Conservation (phyloP, 1,284 basidiomycete species). For the Wallemia mellicola region DNA sequence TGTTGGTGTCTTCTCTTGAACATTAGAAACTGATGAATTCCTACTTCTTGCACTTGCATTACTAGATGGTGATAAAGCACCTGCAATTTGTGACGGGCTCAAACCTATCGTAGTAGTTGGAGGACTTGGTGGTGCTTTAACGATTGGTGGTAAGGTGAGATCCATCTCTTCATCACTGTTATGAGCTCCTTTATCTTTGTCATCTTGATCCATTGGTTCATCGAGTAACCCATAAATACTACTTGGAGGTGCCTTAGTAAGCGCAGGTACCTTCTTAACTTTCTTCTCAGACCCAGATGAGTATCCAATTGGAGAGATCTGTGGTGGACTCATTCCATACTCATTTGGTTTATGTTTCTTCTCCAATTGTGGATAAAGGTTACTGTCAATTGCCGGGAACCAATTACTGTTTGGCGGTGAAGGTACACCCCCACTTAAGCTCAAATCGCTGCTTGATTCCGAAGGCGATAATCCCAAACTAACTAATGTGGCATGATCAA, state of each 20-base stretch:
- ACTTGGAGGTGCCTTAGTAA: not conserved
- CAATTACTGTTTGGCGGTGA: not conserved
- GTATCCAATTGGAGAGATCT: not conserved
- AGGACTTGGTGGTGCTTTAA: not conserved
- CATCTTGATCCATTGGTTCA: not conserved
- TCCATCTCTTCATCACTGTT: not conserved
- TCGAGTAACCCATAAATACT: not conserved
- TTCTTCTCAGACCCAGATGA: not conserved
- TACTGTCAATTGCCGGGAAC: not conserved
- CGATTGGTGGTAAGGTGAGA: not conserved
- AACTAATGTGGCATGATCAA: not conserved
- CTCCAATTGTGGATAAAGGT: not conserved
- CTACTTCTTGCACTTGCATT: not conserved
- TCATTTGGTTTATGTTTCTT: not conserved
- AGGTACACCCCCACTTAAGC: too few species aligned
- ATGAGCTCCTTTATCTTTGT: not conserved
- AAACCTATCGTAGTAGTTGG: not conserved
- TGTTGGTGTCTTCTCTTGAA: not conserved
- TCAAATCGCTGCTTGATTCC: not conserved
- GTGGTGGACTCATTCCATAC: not conserved
- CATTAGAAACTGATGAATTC: not conserved
- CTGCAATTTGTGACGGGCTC: not conserved
- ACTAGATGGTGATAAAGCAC: not conserved
- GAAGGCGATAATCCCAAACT: not conserved
- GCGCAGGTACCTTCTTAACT: not conserved